Conservation (phyloP, 2,329 filamentous ascomycete genomes). For the Penicillium sp. region DNA sequence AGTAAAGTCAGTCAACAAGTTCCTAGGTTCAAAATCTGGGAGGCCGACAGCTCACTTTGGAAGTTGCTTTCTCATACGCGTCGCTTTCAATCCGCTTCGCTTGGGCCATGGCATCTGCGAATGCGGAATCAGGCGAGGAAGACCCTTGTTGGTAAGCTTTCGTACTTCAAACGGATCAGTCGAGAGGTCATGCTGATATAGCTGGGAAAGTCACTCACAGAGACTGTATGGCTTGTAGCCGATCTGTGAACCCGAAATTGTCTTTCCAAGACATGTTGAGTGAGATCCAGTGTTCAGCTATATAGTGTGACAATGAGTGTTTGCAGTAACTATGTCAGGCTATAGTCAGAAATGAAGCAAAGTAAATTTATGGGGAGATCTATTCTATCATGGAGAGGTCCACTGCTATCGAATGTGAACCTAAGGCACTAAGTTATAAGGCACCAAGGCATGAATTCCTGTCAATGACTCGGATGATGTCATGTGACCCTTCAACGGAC, state of each 20-base stretch:
- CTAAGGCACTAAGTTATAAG: background rate
- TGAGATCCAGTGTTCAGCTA: background rate
- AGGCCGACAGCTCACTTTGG: slow-evolving; percentile 33
- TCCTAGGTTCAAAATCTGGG: background rate
- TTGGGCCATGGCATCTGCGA: slow-evolving; percentile 52
- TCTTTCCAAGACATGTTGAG: slow-evolving; percentile 48
- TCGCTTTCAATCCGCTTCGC: slow-evolving; percentile 64
- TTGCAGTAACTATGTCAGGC: background rate
- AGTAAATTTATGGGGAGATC: background rate
- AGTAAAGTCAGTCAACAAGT: slow-evolving; percentile 19
- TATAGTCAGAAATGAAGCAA: too few relatives aligned
- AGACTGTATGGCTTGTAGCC: slow-evolving; percentile 63
- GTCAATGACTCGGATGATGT: slow-evolving; percentile 16
- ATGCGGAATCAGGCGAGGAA: slow-evolving; percentile 39
- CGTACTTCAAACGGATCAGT: slow-evolving; percentile 40
- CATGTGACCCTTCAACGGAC: slow-evolving; percentile 16
- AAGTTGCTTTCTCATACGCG: slow-evolving; percentile 39
- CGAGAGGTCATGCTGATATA: background rate
- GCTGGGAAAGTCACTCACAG: slow-evolving; percentile 50
- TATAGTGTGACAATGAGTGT: background rate
- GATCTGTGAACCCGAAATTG: slow-evolving; percentile 57
- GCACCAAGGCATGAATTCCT: background rate
- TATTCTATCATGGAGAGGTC: background rate
- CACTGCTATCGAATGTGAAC: background rate
- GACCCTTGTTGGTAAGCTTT: slow-evolving; percentile 50